These are phyloP conservation scores for Niveomyces coronatus DNA, from an alignment of 2,329 filamentous ascomycete genomes.

Conservation along the genomic window DNA sequence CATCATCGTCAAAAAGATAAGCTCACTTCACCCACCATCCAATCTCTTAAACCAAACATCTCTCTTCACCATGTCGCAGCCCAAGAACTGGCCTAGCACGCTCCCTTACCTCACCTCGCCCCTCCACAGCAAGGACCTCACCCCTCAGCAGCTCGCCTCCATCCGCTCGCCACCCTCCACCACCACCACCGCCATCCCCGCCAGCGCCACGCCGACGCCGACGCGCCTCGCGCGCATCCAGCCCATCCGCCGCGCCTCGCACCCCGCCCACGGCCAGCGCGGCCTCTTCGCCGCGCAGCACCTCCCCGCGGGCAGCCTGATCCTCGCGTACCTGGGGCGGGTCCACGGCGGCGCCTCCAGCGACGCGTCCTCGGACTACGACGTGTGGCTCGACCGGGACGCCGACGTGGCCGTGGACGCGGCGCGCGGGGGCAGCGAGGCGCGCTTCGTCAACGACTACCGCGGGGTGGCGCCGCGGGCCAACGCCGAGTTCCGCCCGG, in stretches of 20 bases:
- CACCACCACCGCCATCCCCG: conserved; percentile 15
- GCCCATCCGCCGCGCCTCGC: conserved; percentile 36
- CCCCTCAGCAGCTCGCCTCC: conserved; percentile 27
- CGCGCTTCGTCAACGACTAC: conserved; percentile 57
- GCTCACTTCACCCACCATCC: too few relatives aligned
- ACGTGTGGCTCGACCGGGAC: conserved; percentile 51
- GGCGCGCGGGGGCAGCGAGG: conserved; percentile 48
- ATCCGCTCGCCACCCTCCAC: conserved; percentile 19
- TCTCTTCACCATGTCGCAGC: conserved; percentile 30
- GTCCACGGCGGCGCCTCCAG: conserved; percentile 35
- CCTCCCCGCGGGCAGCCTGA: conserved; percentile 43
- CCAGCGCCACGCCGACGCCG: conserved; percentile 30
- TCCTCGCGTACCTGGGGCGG: conserved; percentile 52
- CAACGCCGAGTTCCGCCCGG: conserved; percentile 49
- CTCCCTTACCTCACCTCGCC: conserved; percentile 44
- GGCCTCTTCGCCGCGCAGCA: conserved; percentile 49
- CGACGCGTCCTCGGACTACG: conserved; percentile 40
- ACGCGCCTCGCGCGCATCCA: conserved; percentile 44
- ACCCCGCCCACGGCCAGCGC: conserved; percentile 48
- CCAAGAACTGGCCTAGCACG: conserved; percentile 47
- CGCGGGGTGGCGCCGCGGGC: conserved; percentile 43
- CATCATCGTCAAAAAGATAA: too few relatives aligned
- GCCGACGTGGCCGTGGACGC: conserved; percentile 51
- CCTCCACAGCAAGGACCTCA: conserved; percentile 35
- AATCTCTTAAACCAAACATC: too few relatives aligned